Percentiles rank a stretch among this genome's conserved stretches.
Evolutionary conservation across 257 asterid species (phyloP).

Genomic region (Mitragyna speciosa): DNA sequence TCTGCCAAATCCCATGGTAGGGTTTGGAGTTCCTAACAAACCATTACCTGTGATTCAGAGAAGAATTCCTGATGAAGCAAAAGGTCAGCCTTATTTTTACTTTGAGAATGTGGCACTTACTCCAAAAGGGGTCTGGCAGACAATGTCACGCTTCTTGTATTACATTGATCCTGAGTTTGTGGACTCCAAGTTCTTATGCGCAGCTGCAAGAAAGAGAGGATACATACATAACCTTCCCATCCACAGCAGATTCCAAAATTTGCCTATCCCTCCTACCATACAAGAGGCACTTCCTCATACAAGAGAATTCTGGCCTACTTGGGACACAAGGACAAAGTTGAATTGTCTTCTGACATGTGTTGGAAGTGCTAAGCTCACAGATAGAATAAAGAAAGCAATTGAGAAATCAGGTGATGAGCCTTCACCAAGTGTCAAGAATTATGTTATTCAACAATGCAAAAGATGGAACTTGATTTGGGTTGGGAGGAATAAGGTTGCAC

Average conservation of each 20-base stretch:
- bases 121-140: conserved; percentile 74
- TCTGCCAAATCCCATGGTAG: conserved; percentile 71
- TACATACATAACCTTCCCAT: conserved; percentile 61
- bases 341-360: conserved; percentile 55
- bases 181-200: conserved; percentile 55
- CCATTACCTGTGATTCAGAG: conserved; percentile 24
- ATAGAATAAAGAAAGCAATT: conserved; percentile 42
- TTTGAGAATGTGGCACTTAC: conserved; percentile 67
- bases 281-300: conserved; percentile 55
- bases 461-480: conserved; percentile 75
- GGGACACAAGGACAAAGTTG: conserved; percentile 55
- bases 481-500: conserved; percentile 59
- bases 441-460: conserved; percentile 44
- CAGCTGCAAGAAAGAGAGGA: conserved; percentile 60
- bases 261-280: conserved; percentile 53
- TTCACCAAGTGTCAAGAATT: conserved; percentile 35
- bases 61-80: conserved; percentile 36
- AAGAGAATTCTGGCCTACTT: conserved; percentile 60
- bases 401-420: conserved; percentile 51
- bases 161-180: conserved; percentile 63
- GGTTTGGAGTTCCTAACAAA: conserved; percentile 50
- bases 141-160: conserved; percentile 44
- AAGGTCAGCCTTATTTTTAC: conserved; percentile 57
- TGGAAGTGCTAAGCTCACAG: conserved; percentile 51
- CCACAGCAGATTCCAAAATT: conserved; percentile 49